These are phyloP conservation scores for Ogataea salicorniae DNA, from an alignment of 805 yeast species.

Conservation along the genomic window DNA sequence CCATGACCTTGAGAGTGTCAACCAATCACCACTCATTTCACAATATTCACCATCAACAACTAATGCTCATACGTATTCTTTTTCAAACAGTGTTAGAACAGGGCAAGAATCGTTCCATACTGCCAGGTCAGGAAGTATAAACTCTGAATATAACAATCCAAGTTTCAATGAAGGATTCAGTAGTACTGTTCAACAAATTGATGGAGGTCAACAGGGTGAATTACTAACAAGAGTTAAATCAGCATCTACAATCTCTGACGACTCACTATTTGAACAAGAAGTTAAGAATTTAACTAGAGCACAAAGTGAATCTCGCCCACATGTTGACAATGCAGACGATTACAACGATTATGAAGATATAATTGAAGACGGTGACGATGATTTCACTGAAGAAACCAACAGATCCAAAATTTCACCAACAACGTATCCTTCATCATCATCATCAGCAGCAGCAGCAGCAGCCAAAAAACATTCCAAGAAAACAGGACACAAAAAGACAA, in stretches of 20 bases:
- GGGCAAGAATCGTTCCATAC: constrained; percentile 24
- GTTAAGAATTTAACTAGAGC: not conserved
- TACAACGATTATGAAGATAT: constrained; percentile 20
- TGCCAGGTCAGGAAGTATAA: constrained; percentile 8
- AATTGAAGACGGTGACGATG: constrained; percentile 6
- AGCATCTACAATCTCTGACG: constrained; percentile 13
- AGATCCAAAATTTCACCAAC: too few species aligned
- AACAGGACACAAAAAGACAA: constrained; percentile 14
- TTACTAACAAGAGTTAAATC: constrained; percentile 4
- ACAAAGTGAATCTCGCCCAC: not conserved
- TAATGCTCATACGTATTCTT: constrained; percentile 5
- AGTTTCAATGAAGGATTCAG: not conserved
- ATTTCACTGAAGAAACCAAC: not conserved
- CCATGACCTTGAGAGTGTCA: too few species aligned
- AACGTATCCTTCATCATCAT: not conserved
- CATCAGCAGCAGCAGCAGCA: not conserved
- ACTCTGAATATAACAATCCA: not conserved
- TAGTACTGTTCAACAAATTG: not conserved
- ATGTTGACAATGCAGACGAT: not conserved
- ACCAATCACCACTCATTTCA: too few species aligned
- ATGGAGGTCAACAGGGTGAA: not conserved
- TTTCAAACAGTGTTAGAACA: constrained; percentile 14
- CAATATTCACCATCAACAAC: not conserved
- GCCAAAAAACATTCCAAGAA: constrained; percentile 1
- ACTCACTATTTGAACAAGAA: constrained; percentile 13